Evolutionary conservation across 306 rosid genomes (phyloP).

Genomic region (Erythrophleum fordii): DNA sequence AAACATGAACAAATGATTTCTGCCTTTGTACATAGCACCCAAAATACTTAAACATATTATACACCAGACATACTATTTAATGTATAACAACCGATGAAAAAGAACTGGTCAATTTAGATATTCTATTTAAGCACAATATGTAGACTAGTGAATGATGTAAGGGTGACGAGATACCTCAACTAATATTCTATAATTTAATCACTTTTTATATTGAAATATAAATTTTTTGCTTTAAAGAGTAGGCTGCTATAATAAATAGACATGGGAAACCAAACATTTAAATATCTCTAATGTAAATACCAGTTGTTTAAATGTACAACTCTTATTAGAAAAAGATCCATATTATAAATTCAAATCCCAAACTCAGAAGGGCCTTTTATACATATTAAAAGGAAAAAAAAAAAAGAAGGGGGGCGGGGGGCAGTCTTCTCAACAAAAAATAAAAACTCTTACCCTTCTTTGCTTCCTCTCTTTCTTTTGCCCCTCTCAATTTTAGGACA

Average conservation of each 20-base stretch:
- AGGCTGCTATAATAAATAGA: background rate
- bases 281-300: background rate
- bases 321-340: background rate
- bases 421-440: background rate
- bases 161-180: slow-evolving; percentile 23
- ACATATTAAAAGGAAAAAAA: background rate
- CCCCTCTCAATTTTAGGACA: background rate
- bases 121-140: background rate
- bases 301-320: background rate
- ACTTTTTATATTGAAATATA: background rate
- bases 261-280: background rate
- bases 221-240: background rate
- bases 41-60: background rate
- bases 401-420: too few relatives aligned
- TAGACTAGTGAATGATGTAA: slow-evolving; percentile 9
- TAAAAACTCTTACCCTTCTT: background rate
- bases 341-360: background rate
- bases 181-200: background rate
- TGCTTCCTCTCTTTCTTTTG: background rate
- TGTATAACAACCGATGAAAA: background rate
- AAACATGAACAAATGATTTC: background rate
- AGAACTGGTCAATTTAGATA: background rate
- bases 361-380: slow-evolving; percentile 20
- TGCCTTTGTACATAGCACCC: background rate
- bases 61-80: background rate